Percentiles rank a stretch among this genome's conserved stretches.
Conservation (phyloP, 2,329 filamentous ascomycete genomes). For the Aaosphaeria pasadenensis region DNA sequence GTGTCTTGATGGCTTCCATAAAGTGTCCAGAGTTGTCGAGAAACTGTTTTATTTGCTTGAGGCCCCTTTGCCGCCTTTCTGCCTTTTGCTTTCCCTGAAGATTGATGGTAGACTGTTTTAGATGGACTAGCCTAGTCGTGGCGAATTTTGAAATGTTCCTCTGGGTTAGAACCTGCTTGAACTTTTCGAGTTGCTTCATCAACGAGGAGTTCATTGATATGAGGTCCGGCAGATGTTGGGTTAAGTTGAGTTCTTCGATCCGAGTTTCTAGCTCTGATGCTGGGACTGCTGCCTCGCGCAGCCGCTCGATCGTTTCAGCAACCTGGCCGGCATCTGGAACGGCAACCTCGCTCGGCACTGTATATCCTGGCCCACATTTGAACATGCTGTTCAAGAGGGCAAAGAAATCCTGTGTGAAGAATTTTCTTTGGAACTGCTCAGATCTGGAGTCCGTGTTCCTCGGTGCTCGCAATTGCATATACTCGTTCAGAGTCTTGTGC, state of each 20-base stretch:
- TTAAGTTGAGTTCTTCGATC: conserved; percentile 1
- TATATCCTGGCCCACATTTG: not conserved
- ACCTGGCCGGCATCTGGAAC: conserved; percentile 5
- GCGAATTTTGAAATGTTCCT: conserved; percentile 6
- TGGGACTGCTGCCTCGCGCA: conserved; percentile 4
- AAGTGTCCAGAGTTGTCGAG: conserved; percentile 22
- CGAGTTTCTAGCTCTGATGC: conserved; percentile 2
- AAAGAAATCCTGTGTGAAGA: conserved; percentile 6
- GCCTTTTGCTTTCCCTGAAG: conserved; percentile 6
- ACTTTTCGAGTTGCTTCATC: conserved; percentile 1
- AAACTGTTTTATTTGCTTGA: conserved; percentile 17
- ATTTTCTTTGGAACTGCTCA: conserved; percentile 4
- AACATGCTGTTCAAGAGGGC: conserved; percentile 9
- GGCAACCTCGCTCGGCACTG: not conserved
- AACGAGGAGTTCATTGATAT: conserved; percentile 1
- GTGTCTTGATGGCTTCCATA: conserved; percentile 16
- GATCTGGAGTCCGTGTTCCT: not conserved
- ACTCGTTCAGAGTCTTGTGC: not conserved
- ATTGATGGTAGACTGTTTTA: conserved; percentile 6
- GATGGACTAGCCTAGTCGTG: conserved; percentile 4
- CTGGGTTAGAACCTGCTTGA: conserved; percentile 1
- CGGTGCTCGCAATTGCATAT: not conserved
- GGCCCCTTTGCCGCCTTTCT: conserved; percentile 9
- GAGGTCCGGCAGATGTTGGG: conserved; percentile 1
- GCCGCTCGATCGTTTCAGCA: conserved; percentile 5